phyloP scores from a whole-genome alignment of 306 rosid genomes.

The Lablab purpureus region DNA sequence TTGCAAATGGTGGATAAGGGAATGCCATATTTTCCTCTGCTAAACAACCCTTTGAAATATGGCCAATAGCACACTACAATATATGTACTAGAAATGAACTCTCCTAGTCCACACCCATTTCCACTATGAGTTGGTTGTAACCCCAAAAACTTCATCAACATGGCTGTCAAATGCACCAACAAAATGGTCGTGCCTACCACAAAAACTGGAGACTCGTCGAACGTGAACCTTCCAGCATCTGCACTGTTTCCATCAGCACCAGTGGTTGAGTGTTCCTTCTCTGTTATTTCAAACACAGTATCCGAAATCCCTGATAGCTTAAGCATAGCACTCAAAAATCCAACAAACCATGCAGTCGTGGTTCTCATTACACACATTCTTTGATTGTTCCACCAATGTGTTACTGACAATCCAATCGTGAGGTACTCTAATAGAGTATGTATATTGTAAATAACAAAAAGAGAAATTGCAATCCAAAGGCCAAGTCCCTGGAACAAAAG shows the following conservation, averaged over 20 bases:
- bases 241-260: not conserved
- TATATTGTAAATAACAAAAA: slow-evolving; percentile 45
- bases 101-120: slow-evolving; percentile 59
- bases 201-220: slow-evolving; percentile 66
- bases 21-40: slow-evolving; percentile 66
- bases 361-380: slow-evolving; percentile 63
- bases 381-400: slow-evolving; percentile 83
- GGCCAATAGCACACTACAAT: slow-evolving; percentile 62
- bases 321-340: slow-evolving; percentile 53
- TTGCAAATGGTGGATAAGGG: slow-evolving; percentile 62
- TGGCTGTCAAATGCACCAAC: slow-evolving; percentile 57
- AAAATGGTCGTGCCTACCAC: slow-evolving; percentile 66
- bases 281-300: slow-evolving; percentile 68
- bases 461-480: slow-evolving; percentile 49
- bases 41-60: slow-evolving; percentile 66
- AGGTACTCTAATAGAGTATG: slow-evolving; percentile 52
- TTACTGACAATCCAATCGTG: slow-evolving; percentile 51
- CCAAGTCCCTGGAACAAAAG: slow-evolving; percentile 50
- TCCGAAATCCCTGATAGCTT: slow-evolving; percentile 64
- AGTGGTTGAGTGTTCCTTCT: slow-evolving; percentile 54
- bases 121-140: slow-evolving; percentile 28
- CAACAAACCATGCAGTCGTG: slow-evolving; percentile 57
- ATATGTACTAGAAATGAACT: slow-evolving; percentile 50
- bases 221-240: slow-evolving; percentile 58
- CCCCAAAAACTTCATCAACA: slow-evolving; percentile 45